Evolutionary conservation across 352 stramenopile species (phyloP).

Genomic region (Peronospora belbahrii): DNA sequence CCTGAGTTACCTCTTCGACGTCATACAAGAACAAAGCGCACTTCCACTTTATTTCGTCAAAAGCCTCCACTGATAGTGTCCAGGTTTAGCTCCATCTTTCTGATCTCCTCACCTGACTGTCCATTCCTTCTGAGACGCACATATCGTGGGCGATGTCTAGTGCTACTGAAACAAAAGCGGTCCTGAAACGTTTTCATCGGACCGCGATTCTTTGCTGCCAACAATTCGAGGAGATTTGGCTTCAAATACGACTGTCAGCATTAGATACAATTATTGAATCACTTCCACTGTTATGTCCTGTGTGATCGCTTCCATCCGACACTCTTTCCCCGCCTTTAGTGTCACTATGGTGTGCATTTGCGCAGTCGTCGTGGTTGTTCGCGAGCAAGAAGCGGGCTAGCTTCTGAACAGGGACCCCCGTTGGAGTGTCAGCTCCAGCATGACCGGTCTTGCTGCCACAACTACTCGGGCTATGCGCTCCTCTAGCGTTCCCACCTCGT

Average conservation of each 20-base stretch:
- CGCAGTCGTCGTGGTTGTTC: constrained; percentile 26
- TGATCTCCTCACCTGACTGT: too few relatives aligned
- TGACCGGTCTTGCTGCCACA: too few relatives aligned
- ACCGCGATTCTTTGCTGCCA: constrained; percentile 31
- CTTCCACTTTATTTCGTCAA: constrained; percentile 85
- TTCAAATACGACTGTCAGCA: constrained; percentile 15
- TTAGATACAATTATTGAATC: constrained; percentile 28
- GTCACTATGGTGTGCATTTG: constrained; percentile 21
- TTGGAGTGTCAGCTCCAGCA: too few relatives aligned
- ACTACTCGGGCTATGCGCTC: too few relatives aligned
- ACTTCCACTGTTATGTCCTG: constrained; percentile 36
- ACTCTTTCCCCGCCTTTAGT: constrained; percentile 32
- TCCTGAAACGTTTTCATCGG: constrained; percentile 80
- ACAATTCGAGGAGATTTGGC: constrained; percentile 12
- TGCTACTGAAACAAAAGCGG: constrained; percentile 56
- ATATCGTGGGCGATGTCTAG: constrained; percentile 39
- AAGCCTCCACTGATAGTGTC: too few relatives aligned
- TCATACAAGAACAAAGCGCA: constrained; percentile 80
- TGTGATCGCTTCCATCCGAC: constrained; percentile 32
- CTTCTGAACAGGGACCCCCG: too few relatives aligned
- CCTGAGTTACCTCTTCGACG: constrained; percentile 64
- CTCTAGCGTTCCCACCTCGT: too few relatives aligned
- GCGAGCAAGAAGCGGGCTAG: too few relatives aligned
- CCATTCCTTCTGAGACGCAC: too few relatives aligned
- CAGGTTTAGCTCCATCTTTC: too few relatives aligned